Evolutionary conservation across 441 rosid species (phyloP).

Genomic region (Theobroma grandiflorum): DNA sequence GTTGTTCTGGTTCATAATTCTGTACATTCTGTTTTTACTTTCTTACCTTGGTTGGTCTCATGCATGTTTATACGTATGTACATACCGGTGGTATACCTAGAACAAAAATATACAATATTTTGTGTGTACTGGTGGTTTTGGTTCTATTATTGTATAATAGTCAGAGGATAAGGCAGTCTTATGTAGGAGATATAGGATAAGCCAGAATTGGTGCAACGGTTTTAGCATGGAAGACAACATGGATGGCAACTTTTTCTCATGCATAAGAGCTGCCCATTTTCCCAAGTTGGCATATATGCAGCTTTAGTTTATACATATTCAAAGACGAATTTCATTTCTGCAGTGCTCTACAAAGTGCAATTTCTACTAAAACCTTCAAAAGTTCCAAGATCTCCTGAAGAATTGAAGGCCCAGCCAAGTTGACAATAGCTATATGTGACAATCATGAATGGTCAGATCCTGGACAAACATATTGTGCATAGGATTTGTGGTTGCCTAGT

Average conservation of each 20-base stretch:
- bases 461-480: neutral
- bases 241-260: neutral
- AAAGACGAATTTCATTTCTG: neutral
- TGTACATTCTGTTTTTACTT: neutral
- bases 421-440: neutral
- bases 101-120: neutral
- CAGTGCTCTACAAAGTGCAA: neutral
- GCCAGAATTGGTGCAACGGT: neutral
- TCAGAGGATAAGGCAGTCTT: slow-evolving; percentile 1
- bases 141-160: slow-evolving; percentile 3
- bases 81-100: neutral
- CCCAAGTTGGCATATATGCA: neutral
- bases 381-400: neutral
- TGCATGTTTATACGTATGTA: slow-evolving; percentile 11
- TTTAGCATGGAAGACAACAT: neutral
- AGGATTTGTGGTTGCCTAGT: neutral
- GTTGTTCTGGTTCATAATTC: neutral
- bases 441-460: neutral
- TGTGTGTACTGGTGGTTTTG: neutral
- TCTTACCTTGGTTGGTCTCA: neutral
- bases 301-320: neutral
- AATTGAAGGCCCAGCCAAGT: neutral
- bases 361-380: neutral
- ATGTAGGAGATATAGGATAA: neutral
- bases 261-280: neutral